Base-by-base conservation (phyloP, 2,329 filamentous ascomycete species). In the Camptophora hylomeconis region DNA sequence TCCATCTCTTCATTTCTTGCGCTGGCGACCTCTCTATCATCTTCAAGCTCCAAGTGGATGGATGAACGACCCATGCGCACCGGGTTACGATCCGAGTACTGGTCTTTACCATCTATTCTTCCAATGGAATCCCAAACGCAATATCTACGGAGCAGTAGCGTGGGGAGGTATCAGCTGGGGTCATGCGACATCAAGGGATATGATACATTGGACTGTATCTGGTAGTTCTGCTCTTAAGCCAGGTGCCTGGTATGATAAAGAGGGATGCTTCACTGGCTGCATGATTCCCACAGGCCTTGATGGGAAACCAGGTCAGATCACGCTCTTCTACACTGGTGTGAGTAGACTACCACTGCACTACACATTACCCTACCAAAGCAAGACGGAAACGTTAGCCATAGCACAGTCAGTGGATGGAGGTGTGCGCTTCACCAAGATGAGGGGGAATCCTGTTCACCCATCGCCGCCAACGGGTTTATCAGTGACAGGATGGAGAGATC, bases 151-250 rank as follows among this genome's bases (percentile, higher is more conserved):
- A 6, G 50, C 58, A 21, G 53, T 60, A 8, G 49, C 53, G 4
- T 62, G 58, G 58, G 58, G 54, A 4, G 48, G 58, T 19, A 56
- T 61, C 7, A 49, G 51, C 5, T 62, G 58, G 58, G 54, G 56
- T 4, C 46, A 52, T 31, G 48, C 55, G 7, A 51, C 46, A 4
- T 58, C 54, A 3, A 31, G 22, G 3, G 52, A 61, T 35, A 36
- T 62, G 14, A 38, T 60, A 5, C 46, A 47, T 4, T 62, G 57
- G 57, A 45, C 45, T 6, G 38, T 45, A 17, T 43, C 35, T 2
- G 24, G 42, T 3, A 33, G 39, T 3, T 48, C 54, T 3, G 45
- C 42, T 7, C 39, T 60, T 7, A 42, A 36, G 1, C 56, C 57
- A 2, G 48, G 48, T 2, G 36, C 44, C 2, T 30, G 45, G 7